A percentile compares a stretch with the other conserved stretches of the same genome.
These are phyloP conservation scores for Prunus fruticosa DNA, from an alignment of 306 rosid genomes.

Conservation along the genomic window DNA sequence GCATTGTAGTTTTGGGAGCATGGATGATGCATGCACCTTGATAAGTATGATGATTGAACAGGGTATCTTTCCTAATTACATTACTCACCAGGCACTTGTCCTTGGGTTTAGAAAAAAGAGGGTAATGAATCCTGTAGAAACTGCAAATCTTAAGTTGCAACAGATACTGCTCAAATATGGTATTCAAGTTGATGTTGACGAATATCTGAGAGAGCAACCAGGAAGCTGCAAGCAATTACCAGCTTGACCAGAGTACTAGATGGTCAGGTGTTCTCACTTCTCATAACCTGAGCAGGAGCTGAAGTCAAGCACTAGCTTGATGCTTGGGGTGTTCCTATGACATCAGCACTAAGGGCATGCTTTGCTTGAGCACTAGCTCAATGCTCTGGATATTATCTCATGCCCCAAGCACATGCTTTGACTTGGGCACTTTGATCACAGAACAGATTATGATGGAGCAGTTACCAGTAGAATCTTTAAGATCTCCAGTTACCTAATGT, in stretches of 20 bases:
- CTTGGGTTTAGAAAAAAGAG: conserved; percentile 29
- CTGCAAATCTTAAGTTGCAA: conserved; percentile 31
- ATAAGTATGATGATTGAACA: conserved; percentile 30
- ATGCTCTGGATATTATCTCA: too few species aligned
- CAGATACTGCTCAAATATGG: conserved; percentile 25
- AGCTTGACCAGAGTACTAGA: background rate
- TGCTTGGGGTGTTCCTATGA: too few species aligned
- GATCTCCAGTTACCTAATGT: too few species aligned
- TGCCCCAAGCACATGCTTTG: too few species aligned
- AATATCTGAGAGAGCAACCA: conserved; percentile 9
- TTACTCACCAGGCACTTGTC: conserved; percentile 27
- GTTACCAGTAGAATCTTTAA: too few species aligned
- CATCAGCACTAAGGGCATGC: too few species aligned
- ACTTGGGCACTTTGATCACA: too few species aligned
- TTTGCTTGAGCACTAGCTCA: too few species aligned
- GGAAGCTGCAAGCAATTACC: background rate
- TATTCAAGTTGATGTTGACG: conserved; percentile 1
- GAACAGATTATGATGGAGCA: too few species aligned
- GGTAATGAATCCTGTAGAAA: conserved; percentile 19
- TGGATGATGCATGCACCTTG: conserved; percentile 35
- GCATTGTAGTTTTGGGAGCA: conserved; percentile 34
- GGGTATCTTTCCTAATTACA: conserved; percentile 31
- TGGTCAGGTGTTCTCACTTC: background rate
- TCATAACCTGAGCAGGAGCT: background rate
- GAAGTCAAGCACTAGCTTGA: too few species aligned